Evolutionary conservation across 2,329 filamentous ascomycete species (phyloP).

Genomic region (Fusarium gaditjirri): DNA sequence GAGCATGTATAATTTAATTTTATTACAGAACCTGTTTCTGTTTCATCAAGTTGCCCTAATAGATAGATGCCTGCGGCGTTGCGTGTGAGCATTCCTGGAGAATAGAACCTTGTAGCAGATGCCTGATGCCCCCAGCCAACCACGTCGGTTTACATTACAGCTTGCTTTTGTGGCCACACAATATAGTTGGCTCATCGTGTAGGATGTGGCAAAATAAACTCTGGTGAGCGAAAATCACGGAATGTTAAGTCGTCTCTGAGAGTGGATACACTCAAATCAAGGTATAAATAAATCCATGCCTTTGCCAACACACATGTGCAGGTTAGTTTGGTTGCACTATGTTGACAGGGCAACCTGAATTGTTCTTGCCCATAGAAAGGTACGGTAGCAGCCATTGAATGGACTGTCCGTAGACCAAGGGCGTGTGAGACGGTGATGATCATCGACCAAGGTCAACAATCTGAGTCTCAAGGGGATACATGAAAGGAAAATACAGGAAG

Average conservation of each 20-base stretch:
- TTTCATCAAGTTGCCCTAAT: neutral
- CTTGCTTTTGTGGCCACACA: no score
- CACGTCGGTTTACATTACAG: no score
- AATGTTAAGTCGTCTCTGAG: no score
- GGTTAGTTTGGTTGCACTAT: no score
- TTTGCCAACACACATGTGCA: no score
- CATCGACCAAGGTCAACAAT: conserved; percentile 14
- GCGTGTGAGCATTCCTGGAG: neutral
- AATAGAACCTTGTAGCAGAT: neutral
- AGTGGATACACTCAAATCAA: neutral
- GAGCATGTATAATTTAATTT: neutral
- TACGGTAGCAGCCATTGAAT: neutral
- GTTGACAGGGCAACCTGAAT: conserved; percentile 4
- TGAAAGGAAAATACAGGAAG: conserved; percentile 20
- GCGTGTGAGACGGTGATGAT: conserved; percentile 15
- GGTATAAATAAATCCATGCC: neutral
- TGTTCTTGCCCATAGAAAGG: neutral
- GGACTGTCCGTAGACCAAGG: neutral
- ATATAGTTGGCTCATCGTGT: no score
- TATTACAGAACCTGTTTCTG: no score
- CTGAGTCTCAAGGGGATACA: conserved; percentile 13
- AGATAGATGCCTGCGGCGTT: neutral
- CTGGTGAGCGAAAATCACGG: no score
- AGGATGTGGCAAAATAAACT: neutral
- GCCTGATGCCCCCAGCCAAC: neutral